These are phyloP conservation scores for Scheffersomyces lignicola DNA, from an alignment of 1,139 yeast species.

Conservation along the genomic window DNA sequence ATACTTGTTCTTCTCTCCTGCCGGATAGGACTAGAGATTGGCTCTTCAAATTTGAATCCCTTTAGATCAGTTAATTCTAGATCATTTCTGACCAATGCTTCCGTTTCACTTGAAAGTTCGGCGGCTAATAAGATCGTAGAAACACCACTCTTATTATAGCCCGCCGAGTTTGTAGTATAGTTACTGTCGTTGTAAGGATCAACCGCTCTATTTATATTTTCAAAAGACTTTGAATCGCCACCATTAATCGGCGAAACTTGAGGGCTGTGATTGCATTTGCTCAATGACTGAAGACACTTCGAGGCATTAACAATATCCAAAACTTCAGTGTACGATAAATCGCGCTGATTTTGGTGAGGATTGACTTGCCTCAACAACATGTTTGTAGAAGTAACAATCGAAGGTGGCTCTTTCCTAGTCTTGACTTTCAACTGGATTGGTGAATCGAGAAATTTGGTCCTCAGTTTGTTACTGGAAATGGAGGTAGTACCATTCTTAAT, in stretches of 20 bases:
- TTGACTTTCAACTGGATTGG: no score
- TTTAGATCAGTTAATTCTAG: neutral
- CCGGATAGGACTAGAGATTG: conserved; percentile 6
- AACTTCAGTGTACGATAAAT: conserved; percentile 19
- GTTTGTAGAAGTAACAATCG: neutral
- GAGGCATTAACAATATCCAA: conserved; percentile 43
- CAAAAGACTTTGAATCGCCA: neutral
- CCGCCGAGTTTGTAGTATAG: conserved; percentile 7
- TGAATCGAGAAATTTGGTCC: no score
- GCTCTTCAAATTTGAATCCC: neutral
- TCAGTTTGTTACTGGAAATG: no score
- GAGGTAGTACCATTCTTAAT: neutral
- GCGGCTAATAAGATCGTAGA: conserved; percentile 31
- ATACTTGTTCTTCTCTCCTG: conserved; percentile 21
- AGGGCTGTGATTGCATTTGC: conserved; percentile 5
- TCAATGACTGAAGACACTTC: conserved; percentile 36
- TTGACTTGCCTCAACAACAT: neutral
- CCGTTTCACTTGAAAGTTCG: conserved; percentile 16
- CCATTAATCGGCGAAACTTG: neutral
- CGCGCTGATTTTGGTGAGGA: neutral
- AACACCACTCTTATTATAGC: conserved; percentile 18
- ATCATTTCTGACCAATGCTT: conserved; percentile 3
- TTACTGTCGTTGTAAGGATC: conserved; percentile 8
- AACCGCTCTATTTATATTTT: neutral
- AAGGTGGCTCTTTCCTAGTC: no score